Evolutionary conservation across 1,284 basidiomycete genomes (phyloP), one percentile per base, ranked within the genome.

Genomic region (Gastroboletus turbinatus): DNA sequence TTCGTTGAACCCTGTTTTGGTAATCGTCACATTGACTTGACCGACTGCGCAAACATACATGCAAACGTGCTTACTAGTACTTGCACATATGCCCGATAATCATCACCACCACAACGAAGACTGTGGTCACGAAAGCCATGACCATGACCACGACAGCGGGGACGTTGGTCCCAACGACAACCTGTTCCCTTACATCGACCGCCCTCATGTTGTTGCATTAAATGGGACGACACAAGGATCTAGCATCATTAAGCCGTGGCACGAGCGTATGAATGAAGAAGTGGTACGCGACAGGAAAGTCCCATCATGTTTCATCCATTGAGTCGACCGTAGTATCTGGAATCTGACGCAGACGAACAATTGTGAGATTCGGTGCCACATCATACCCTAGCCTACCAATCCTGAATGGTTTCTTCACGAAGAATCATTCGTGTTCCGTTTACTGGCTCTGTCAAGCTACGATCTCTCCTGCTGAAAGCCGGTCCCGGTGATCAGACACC

Each of bases 341-440:
- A 90, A 68, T 92, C 90, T 14, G 91, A 93, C 61, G 87, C 86
- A 36, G 90, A 93, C 69, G 90, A 92, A 67, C 88, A 92, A 71
- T 72, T 93, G 89, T 90, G 71, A 62, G 79, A 60, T 52, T 50
- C 47, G 17, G 17, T 50, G 35, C 29, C 27, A 50, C 23, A 54
- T 57, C 46, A 48, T 38, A 46, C 52, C 45, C 7, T 21, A 17
- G 36, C 38, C n/a, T 19, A 49, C 25, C 17, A 19, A 23, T 46
- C 56, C 57, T 59, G 46, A 61, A 56, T 48, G 48, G 38, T 46
- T 39, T 10, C 27, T 52, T 51, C 52, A 38, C 50, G 21, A 61
- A 91, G 88, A 67, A 90, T 92, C 60, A 73, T 93, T 53, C 87
- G 87, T 44, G 72, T 93, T 32, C 91, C 91, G 1, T 93, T 93